These are phyloP conservation scores for Aspergillus campestris DNA, from an alignment of 495 filamentous ascomycete species.

Conservation along the genomic window DNA sequence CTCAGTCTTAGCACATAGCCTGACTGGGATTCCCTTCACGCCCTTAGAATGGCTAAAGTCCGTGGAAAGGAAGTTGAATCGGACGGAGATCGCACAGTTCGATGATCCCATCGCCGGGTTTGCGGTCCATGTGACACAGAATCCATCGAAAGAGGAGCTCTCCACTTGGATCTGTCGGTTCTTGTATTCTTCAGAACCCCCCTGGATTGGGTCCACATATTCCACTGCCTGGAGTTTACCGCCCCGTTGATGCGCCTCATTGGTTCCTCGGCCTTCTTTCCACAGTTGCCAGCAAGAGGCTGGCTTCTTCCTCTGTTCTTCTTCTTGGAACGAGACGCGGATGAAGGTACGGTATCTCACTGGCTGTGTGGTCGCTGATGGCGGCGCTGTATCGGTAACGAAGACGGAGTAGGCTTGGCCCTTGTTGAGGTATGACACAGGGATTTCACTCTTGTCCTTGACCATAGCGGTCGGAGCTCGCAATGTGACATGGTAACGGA, in stretches of 20 bases:
- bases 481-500: slow-evolving; percentile 82
- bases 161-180: slow-evolving; percentile 72
- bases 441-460: slow-evolving; percentile 76
- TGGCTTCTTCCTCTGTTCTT: slow-evolving; percentile 76
- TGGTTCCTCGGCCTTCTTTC: slow-evolving; percentile 87
- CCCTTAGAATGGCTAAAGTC: slow-evolving; percentile 98
- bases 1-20: slow-evolving; percentile 86
- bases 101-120: slow-evolving; percentile 46
- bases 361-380: slow-evolving; percentile 34
- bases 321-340: slow-evolving; percentile 89
- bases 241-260: slow-evolving; percentile 80
- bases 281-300: slow-evolving; percentile 87
- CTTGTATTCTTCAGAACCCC: slow-evolving; percentile 59
- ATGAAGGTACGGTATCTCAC: slow-evolving; percentile 75
- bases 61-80: slow-evolving; percentile 96
- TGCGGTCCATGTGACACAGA: slow-evolving; percentile 81
- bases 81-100: slow-evolving; percentile 76
- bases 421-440: slow-evolving; percentile 94
- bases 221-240: slow-evolving; percentile 88
- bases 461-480: slow-evolving; percentile 98
- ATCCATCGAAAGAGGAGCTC: slow-evolving; percentile 79
- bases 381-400: slow-evolving; percentile 55
- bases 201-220: slow-evolving; percentile 72
- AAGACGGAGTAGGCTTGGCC: slow-evolving; percentile 82
- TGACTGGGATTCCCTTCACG: slow-evolving; percentile 90